phyloP scores from a whole-genome alignment of 331 rosid genomes.

The Phaseolus coccineus region DNA sequence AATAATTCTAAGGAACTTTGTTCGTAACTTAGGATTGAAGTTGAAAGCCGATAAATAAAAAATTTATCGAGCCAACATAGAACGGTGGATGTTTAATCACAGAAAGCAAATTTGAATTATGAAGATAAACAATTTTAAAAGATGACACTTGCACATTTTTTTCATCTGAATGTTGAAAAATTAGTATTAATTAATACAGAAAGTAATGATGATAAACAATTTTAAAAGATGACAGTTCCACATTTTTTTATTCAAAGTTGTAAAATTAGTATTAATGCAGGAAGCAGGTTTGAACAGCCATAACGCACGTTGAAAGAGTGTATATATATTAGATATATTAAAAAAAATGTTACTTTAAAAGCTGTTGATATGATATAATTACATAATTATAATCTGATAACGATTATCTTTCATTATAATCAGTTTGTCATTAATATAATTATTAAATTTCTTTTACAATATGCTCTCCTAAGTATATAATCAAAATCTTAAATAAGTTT shows the following conservation, averaged over 20 bases:
- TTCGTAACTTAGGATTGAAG: not conserved
- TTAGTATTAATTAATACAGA: not conserved
- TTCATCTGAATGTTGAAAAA: not conserved
- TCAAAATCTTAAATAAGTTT: too few relatives aligned
- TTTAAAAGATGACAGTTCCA: not conserved
- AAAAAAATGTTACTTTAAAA: too few relatives aligned
- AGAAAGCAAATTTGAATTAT: constrained; percentile 1
- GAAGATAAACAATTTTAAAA: not conserved
- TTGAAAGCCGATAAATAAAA: not conserved
- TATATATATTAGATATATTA: too few relatives aligned
- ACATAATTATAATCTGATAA: too few relatives aligned
- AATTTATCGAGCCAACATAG: not conserved
- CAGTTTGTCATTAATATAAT: too few relatives aligned
- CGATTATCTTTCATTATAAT: too few relatives aligned
- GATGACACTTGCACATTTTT: not conserved
- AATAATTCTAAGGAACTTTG: not conserved
- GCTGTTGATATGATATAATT: too few relatives aligned
- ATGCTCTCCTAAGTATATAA: too few relatives aligned
- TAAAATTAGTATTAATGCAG: not conserved
- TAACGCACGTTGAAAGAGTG: too few relatives aligned
- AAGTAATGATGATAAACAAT: not conserved
- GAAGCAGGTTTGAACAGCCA: not conserved
- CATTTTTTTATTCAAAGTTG: not conserved
- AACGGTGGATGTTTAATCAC: constrained; percentile 25
- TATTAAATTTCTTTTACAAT: too few relatives aligned